Evolutionary conservation across 148 eudicot genomes (phyloP).

Genomic region (Suaeda aralocaspica): DNA sequence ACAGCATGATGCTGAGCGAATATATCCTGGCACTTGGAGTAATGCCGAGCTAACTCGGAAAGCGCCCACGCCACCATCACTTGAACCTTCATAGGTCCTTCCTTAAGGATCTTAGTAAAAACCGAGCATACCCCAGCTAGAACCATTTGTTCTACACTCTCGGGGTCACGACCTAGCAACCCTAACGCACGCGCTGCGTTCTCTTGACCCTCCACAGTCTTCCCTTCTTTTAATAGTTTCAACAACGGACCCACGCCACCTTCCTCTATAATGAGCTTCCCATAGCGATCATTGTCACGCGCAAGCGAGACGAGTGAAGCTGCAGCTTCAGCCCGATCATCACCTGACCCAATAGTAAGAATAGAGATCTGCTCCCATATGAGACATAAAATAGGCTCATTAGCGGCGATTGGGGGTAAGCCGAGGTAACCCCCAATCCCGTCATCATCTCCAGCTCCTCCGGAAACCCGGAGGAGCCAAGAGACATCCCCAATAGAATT

Average conservation of each 20-base stretch:
- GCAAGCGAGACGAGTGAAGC: slow-evolving; percentile 76
- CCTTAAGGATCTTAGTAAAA: slow-evolving; percentile 73
- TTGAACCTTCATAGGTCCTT: slow-evolving; percentile 89
- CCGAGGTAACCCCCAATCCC: slow-evolving; percentile 51
- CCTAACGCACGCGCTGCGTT: slow-evolving; percentile 81
- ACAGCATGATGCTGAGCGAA: slow-evolving; percentile 75
- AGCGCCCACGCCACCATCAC: slow-evolving; percentile 95
- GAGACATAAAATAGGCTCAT: slow-evolving; percentile 78
- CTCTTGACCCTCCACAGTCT: slow-evolving; percentile 74
- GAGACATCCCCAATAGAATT: slow-evolving; percentile 76
- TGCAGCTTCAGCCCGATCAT: slow-evolving; percentile 73
- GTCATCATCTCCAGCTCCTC: slow-evolving; percentile 40
- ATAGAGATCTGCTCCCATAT: slow-evolving; percentile 93
- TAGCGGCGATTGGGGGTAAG: slow-evolving; percentile 88
- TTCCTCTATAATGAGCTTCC: slow-evolving; percentile 84
- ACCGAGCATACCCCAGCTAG: slow-evolving; percentile 69
- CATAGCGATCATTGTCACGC: slow-evolving; percentile 68
- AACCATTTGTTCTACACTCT: slow-evolving; percentile 80
- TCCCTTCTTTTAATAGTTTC: slow-evolving; percentile 71
- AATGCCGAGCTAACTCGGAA: slow-evolving; percentile 57
- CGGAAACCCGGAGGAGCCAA: slow-evolving; percentile 87
- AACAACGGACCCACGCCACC: slow-evolving; percentile 79
- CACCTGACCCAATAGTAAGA: slow-evolving; percentile 53
- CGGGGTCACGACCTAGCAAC: slow-evolving; percentile 60
- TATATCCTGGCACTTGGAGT: slow-evolving; percentile 67